phyloP scores from a whole-genome alignment of 495 filamentous ascomycete species.

The Peziza echinospora region DNA sequence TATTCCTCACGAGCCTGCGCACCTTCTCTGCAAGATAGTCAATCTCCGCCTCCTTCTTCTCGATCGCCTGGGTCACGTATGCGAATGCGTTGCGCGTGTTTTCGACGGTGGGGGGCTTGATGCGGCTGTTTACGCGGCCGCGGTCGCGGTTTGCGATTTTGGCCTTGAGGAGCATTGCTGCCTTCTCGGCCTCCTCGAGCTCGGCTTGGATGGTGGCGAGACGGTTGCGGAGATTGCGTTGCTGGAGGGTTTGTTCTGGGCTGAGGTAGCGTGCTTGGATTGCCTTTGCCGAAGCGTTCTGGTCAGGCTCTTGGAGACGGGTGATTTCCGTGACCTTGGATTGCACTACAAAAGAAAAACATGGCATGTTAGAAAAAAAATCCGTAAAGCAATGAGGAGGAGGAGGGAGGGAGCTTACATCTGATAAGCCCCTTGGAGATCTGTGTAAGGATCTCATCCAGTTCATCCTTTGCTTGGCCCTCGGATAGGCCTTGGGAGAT shows the following conservation, averaged over 20 bases:
- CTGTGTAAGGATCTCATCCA: conserved; percentile 37
- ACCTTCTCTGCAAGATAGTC: conserved; percentile 75
- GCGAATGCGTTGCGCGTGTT: conserved; percentile 73
- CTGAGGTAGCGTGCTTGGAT: conserved; percentile 51
- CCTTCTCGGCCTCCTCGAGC: conserved; percentile 58
- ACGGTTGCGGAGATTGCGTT: conserved; percentile 54
- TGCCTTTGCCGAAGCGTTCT: conserved; percentile 37
- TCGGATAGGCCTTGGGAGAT: conserved; percentile 32
- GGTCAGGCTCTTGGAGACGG: conserved; percentile 31
- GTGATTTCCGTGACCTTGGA: conserved; percentile 44
- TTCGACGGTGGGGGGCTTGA: conserved; percentile 54
- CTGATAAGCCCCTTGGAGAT: conserved; percentile 18
- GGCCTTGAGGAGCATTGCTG: conserved; percentile 57
- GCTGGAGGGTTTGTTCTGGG: conserved; percentile 57
- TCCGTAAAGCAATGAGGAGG: no score
- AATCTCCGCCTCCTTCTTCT: conserved; percentile 68
- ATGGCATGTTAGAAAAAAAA: no score
- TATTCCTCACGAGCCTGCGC: conserved; percentile 14
- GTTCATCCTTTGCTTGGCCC: conserved; percentile 36
- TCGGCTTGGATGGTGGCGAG: conserved; percentile 47
- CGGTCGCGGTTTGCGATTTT: conserved; percentile 41
- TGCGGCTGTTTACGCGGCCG: conserved; percentile 23
- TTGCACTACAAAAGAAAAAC: conserved; percentile 44
- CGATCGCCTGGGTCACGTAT: conserved; percentile 81
- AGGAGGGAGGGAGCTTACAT: conserved; percentile 23